A percentile compares a stretch with the other conserved stretches of the same genome.
Conservation (phyloP, 164 flowering plant species). For the Magnolia kwangsiensis region DNA sequence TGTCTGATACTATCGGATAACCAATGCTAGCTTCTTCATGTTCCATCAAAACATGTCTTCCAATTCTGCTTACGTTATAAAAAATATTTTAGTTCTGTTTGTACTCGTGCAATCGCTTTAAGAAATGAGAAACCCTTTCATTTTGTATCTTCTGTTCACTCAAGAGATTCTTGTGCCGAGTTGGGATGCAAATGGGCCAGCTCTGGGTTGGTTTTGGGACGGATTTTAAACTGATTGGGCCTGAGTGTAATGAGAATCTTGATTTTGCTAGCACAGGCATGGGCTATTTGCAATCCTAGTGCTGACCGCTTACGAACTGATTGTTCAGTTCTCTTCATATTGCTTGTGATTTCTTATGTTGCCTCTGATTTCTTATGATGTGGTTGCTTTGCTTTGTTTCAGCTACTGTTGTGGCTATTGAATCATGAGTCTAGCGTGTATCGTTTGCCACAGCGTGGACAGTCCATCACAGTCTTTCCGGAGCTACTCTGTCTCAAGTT, state of each 20-base stretch:
- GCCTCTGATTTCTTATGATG: neutral
- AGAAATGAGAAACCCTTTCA: no score
- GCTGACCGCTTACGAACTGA: neutral
- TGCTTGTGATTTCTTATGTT: no score
- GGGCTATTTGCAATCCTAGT: neutral
- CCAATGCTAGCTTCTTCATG: neutral
- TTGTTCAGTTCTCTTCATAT: neutral
- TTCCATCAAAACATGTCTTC: neutral
- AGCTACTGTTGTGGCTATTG: neutral
- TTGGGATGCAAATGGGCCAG: no score
- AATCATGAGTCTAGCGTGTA: slow-evolving; percentile 83
- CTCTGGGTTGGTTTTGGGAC: no score
- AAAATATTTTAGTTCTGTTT: neutral
- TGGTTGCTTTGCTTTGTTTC: neutral
- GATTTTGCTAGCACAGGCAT: neutral
- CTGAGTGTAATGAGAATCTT: no score
- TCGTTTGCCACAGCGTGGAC: slow-evolving; percentile 74
- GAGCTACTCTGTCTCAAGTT: slow-evolving; percentile 83
- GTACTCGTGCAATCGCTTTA: neutral
- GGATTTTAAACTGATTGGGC: no score
- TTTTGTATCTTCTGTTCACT: no score
- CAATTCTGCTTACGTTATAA: neutral
- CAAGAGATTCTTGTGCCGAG: no score
- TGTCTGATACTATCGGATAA: no score
- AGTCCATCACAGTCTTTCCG: slow-evolving; percentile 92